phyloP scores from a whole-genome alignment of 768 basidiomycete species.

The Phylloporus rhodoxanthus region DNA sequence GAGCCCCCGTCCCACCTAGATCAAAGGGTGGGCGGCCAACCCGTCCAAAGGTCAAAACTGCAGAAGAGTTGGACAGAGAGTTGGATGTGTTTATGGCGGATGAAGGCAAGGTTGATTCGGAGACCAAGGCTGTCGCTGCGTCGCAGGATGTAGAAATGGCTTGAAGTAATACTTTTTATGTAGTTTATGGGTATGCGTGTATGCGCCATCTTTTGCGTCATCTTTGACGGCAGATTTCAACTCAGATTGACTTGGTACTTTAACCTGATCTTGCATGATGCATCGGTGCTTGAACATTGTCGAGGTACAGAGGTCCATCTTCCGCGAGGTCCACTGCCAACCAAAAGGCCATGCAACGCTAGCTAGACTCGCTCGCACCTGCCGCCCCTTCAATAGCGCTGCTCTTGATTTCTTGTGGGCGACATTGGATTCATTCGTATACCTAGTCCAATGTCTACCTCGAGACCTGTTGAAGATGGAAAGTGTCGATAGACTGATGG shows the following conservation, averaged over 20 bases:
- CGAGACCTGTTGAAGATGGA: constrained; percentile 25
- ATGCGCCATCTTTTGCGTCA: neutral
- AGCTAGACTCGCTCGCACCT: constrained; percentile 24
- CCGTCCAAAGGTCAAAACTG: constrained; percentile 60
- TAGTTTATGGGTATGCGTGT: constrained; percentile 14
- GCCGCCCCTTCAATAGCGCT: constrained; percentile 15
- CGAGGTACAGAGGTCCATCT: constrained; percentile 24
- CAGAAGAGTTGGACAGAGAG: constrained; percentile 82
- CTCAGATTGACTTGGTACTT: neutral
- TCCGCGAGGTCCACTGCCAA: constrained; percentile 10
- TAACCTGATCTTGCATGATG: constrained; percentile 7
- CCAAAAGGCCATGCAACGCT: constrained; percentile 5
- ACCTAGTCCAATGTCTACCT: constrained; percentile 23
- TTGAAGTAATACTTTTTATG: constrained; percentile 21
- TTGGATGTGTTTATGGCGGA: constrained; percentile 83
- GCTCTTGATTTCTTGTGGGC: constrained; percentile 26
- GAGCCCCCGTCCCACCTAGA: constrained; percentile 9
- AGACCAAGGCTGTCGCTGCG: constrained; percentile 10
- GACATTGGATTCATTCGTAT: constrained; percentile 15
- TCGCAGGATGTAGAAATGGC: constrained; percentile 53
- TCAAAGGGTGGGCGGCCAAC: constrained; percentile 21
- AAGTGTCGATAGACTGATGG: constrained; percentile 3
- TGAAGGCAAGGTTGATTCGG: constrained; percentile 25
- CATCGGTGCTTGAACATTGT: constrained; percentile 24
- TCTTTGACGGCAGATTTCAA: neutral